Percentiles rank a stretch among this genome's conserved stretches.
Evolutionary conservation across 257 asterid species (phyloP).

Genomic region (Ocimum tenuiflorum): DNA sequence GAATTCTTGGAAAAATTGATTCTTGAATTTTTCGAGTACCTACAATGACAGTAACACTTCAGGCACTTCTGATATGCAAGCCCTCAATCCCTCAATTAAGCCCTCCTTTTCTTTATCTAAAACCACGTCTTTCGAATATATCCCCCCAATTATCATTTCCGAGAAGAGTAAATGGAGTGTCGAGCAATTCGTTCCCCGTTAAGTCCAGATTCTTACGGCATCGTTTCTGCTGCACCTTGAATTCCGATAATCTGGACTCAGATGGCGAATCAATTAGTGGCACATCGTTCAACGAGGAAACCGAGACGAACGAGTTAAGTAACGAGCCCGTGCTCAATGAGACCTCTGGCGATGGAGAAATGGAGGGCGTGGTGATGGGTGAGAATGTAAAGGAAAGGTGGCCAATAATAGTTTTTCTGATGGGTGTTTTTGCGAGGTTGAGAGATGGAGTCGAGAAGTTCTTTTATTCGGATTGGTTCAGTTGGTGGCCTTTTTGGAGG

Average conservation of each 20-base stretch:
- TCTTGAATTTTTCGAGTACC: slow-evolving; percentile 1
- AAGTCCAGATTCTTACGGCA: slow-evolving; percentile 40
- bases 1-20: background rate
- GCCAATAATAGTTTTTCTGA: slow-evolving; percentile 53
- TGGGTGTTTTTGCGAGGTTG: slow-evolving; percentile 51
- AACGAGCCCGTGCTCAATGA: slow-evolving; percentile 26
- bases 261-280: slow-evolving; percentile 22
- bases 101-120: slow-evolving; percentile 23
- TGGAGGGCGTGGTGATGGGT: slow-evolving; percentile 24
- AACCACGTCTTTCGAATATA: slow-evolving; percentile 18
- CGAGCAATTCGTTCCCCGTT: slow-evolving; percentile 10
- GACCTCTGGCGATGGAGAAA: slow-evolving; percentile 16
- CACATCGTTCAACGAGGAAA: slow-evolving; percentile 17
- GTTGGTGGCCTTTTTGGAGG: slow-evolving; percentile 84
- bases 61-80: slow-evolving; percentile 43
- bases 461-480: slow-evolving; percentile 50
- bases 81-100: slow-evolving; percentile 34
- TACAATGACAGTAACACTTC: slow-evolving; percentile 39
- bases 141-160: slow-evolving; percentile 15
- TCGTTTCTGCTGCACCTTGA: slow-evolving; percentile 43
- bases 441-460: slow-evolving; percentile 48
- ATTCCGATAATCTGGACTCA: slow-evolving; percentile 38
- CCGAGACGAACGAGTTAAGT: slow-evolving; percentile 18
- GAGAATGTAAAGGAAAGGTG: slow-evolving; percentile 39
- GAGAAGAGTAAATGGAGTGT: slow-evolving; percentile 13